Base-by-base conservation (phyloP, 768 basidiomycete species). In the Calocybe gangraenosa region DNA sequence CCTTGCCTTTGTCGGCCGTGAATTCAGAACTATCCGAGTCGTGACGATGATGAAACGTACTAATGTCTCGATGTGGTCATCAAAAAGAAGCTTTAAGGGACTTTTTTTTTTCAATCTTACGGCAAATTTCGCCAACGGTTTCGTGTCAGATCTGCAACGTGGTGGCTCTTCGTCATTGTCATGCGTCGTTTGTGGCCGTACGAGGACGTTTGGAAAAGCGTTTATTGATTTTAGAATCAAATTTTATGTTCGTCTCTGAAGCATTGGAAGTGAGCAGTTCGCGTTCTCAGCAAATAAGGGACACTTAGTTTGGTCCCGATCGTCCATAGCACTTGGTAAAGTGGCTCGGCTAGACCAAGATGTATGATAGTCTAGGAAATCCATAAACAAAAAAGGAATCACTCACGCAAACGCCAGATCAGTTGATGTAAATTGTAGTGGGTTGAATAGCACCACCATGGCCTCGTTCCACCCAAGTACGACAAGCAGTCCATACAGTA, bases 401-500 rank as follows among this genome's bases (percentile, higher is more conserved):
- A 82, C 92, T 76, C 61, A 94, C 92, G 82, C 74, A 50, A 79
- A 69, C 28, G 73, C 85, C 51, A 86, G 58, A 32, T 73, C 70
- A 52, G 89, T 53, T 5, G 92, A 74, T 23, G 89, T 76, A 62
- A 95, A 93, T 66, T 98, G 97, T 28, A 97, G 47, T 9, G 96
- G 96, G 60, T 90, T 97, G 71, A 93, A 92, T 44, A 99, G 61
- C 42, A 99, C 85, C 40, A 83, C 71, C 90, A 97, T 92, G n/a
- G 93, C 92, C 66, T 99, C 96, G 67, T 99, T 99, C 92, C 92
- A 96, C 10, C 96, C 96, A 1, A 99, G 76, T 4, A 98, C 76
- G 10, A 90, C 82, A 50, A 99, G 74, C 14, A 92, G 55, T 97
- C 98, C 72, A 98, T 91, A 96, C 96, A 99, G 41, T 80, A 76